phyloP scores from a whole-genome alignment of 2,329 filamentous ascomycete genomes.

The Botryotinia convoluta region DNA sequence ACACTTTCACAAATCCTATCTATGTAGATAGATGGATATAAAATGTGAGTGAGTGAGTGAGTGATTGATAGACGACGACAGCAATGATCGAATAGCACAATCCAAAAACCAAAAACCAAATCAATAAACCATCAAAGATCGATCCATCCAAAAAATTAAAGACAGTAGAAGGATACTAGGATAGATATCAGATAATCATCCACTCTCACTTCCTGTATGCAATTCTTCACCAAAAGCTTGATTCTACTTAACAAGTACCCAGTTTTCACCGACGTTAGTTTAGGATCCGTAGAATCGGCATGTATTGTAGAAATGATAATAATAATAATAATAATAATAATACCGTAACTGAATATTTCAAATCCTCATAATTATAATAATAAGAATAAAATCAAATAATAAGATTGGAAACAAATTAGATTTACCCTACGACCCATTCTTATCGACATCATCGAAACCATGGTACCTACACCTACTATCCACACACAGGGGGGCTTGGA shows the following conservation, averaged over 20 bases:
- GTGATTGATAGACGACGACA: neutral
- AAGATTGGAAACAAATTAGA: neutral
- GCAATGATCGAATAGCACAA: neutral
- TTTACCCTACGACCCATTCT: neutral
- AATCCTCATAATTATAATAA: neutral
- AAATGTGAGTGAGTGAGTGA: neutral
- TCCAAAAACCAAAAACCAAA: neutral
- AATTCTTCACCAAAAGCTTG: neutral
- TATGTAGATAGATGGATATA: neutral
- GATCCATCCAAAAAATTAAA: neutral
- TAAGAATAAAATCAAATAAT: neutral
- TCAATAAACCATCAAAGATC: neutral
- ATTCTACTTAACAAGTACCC: neutral
- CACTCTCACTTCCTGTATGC: neutral
- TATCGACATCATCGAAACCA: conserved; percentile 6
- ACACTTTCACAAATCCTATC: neutral
- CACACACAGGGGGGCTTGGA: neutral
- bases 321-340: neutral
- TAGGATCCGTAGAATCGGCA: neutral
- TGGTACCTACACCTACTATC: neutral
- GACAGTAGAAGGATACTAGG: neutral
- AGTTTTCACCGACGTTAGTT: neutral
- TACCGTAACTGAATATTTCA: neutral
- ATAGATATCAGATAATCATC: neutral
- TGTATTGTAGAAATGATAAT: neutral